Evolutionary conservation across 73 alveolate genomes (phyloP), one percentile per base, ranked within the genome.

Genomic region (Paramecium tetraurelia): DNA sequence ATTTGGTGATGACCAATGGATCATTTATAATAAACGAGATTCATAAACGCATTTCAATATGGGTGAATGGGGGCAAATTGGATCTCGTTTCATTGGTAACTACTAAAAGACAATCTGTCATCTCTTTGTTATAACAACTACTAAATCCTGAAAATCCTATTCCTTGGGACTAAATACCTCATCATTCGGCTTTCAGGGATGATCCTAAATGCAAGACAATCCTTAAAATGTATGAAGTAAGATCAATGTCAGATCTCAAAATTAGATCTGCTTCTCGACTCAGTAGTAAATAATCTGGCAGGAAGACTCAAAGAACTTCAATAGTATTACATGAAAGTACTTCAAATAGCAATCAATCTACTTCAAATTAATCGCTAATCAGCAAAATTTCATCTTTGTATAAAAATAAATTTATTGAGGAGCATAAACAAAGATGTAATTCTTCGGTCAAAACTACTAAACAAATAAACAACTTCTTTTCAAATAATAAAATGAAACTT

Each of bases 1-100:
- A 75, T 44, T 75, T 75, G n/a, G 87, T 75, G n/a, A 75, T 75
- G 87, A 75, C 87, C 16, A 36, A 75, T 14, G 87, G 87, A 11
- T 16, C 36, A 75, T 75, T 35, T 20, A 75, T 75, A 36, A 21
- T 75, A 21, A 75, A 36, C 18, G 57, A 75, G 40, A 40, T 75
- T 5, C 20, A 29, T 11, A 75, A 75, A 35, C 57, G 35, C 21
- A 40, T 75, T n/a, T 36, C 9, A 6, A 44, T n/a, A 2, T 75
- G 87, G 87, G 36, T 75, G 3, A 75, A 33, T 21, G 87, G 87
- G 5, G 57, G 59, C 4, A 36, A 44, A 21, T 44, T 75, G 11
- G 59, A 75, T 20, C 36, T 75, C 3, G 58, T 21, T 36, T 36
- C 69, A 29, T 40, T 75, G 38, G 14, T 75, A 75, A 75, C 87